phyloP scores from a whole-genome alignment of 2,329 filamentous ascomycete genomes.

The Zelopaecilomyces penicillatus region DNA sequence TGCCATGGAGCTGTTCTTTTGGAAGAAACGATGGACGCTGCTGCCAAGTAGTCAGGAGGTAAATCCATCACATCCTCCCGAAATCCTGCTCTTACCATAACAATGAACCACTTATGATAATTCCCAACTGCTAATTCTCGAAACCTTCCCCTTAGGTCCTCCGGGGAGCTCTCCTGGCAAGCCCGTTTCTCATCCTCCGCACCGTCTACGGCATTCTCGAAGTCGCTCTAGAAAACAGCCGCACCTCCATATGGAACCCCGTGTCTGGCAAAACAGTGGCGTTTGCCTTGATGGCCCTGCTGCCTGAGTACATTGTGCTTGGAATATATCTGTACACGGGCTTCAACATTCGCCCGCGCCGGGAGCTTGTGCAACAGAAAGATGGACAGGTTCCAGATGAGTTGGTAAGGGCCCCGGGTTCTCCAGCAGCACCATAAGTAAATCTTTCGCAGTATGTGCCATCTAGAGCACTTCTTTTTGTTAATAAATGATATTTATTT shows the following conservation, averaged over 20 bases:
- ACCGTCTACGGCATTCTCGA: conserved; percentile 16
- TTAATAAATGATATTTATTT: too few species aligned
- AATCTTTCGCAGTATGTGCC: too few species aligned
- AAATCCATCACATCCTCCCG: neutral
- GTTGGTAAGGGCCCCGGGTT: too few species aligned
- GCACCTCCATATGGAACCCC: conserved; percentile 12
- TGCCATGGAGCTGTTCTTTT: conserved; percentile 12
- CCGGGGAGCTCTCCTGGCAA: conserved; percentile 11
- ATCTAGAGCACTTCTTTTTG: too few species aligned
- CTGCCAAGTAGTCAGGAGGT: conserved; percentile 12
- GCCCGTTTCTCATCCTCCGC: conserved; percentile 15
- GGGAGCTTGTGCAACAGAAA: neutral
- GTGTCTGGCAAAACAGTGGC: conserved; percentile 8
- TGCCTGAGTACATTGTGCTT: conserved; percentile 12
- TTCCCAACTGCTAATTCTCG: neutral
- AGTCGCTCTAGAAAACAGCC: conserved; percentile 5
- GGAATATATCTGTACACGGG: conserved; percentile 10
- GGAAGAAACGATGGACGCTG: conserved; percentile 6
- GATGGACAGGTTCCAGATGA: neutral
- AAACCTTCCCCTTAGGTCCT: conserved; percentile 8
- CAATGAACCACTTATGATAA: too few species aligned
- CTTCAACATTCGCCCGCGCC: conserved; percentile 8
- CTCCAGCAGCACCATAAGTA: too few species aligned
- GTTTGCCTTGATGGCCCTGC: conserved; percentile 10
- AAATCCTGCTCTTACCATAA: neutral